Evolutionary conservation across 2,329 filamentous ascomycete species (phyloP).

Genomic region (Colletotrichum paranaense): DNA sequence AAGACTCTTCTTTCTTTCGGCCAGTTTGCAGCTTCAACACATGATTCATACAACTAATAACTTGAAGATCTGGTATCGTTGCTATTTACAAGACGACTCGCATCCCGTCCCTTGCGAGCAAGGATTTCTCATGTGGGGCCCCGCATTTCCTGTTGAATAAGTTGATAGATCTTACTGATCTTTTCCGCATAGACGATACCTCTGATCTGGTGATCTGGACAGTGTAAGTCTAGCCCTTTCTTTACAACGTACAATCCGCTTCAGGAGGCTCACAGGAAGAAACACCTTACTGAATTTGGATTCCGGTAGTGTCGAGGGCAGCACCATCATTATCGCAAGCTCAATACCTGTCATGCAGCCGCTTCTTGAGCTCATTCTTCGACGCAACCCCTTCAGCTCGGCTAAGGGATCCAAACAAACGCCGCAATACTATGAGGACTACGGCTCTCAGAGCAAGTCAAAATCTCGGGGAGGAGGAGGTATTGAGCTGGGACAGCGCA

Average conservation of each 20-base stretch:
- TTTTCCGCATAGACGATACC: constrained; percentile 44
- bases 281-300: no score
- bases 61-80: constrained; percentile 38
- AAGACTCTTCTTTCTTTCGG: not conserved
- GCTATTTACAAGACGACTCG: constrained; percentile 50
- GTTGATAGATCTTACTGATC: no score
- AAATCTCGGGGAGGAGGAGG: no score
- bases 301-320: constrained; percentile 37
- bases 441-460: no score
- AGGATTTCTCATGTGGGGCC: constrained; percentile 40
- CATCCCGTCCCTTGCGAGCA: constrained; percentile 42
- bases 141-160: no score
- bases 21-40: constrained; percentile 3
- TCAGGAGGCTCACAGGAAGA: no score
- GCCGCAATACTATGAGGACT: no score
- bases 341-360: constrained; percentile 49
- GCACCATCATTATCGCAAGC: constrained; percentile 48
- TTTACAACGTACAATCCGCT: no score
- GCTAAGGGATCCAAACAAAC: constrained; percentile 37
- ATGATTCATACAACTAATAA: not conserved
- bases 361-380: constrained; percentile 33
- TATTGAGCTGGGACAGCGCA: no score
- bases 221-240: constrained; percentile 43
- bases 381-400: constrained; percentile 18
- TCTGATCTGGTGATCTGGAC: constrained; percentile 58